These are phyloP conservation scores for Metschnikowia lochheadii DNA, from an alignment of 805 yeast genomes.

Conservation along the genomic window DNA sequence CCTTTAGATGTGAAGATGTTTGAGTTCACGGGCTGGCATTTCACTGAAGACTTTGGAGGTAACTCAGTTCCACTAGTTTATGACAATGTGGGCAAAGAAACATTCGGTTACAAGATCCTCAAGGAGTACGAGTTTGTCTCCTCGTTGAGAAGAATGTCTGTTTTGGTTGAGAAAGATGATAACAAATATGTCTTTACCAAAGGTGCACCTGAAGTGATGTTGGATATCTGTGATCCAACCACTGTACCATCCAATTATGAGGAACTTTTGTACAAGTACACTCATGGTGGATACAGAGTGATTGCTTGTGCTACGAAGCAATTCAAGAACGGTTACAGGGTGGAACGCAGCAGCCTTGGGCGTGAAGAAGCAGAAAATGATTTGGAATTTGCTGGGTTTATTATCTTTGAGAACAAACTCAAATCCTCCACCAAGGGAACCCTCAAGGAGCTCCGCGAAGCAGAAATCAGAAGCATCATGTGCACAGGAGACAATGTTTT, in stretches of 20 bases:
- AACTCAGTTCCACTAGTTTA: conserved; percentile 16
- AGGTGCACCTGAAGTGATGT: conserved; percentile 96
- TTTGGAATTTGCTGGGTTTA: conserved; percentile 78
- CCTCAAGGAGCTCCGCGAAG: conserved; percentile 54
- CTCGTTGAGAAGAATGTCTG: conserved; percentile 85
- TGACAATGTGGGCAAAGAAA: conserved; percentile 17
- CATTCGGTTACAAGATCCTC: conserved; percentile 28
- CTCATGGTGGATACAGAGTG: conserved; percentile 92
- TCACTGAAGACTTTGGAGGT: conserved; percentile 58
- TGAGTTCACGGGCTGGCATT: conserved; percentile 76
- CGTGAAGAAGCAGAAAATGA: conserved; percentile 69
- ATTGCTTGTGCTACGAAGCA: conserved; percentile 84
- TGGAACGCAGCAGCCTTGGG: conserved; percentile 21
- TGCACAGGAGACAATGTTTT: conserved; percentile 96
- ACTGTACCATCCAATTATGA: conserved; percentile 74
- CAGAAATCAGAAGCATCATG: conserved; percentile 82
- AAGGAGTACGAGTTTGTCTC: conserved; percentile 80
- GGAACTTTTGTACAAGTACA: conserved; percentile 72
- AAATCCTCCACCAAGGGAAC: conserved; percentile 66
- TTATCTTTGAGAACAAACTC: conserved; percentile 87
- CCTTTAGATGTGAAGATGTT: conserved; percentile 94
- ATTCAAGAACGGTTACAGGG: conserved; percentile 18
- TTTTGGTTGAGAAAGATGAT: conserved; percentile 43
- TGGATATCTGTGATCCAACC: conserved; percentile 65
- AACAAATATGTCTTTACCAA: conserved; percentile 53